Evolutionary conservation across 768 basidiomycete genomes (phyloP), one percentile per base, ranked within the genome.

Genomic region (Paxillus ammoniavirescens): DNA sequence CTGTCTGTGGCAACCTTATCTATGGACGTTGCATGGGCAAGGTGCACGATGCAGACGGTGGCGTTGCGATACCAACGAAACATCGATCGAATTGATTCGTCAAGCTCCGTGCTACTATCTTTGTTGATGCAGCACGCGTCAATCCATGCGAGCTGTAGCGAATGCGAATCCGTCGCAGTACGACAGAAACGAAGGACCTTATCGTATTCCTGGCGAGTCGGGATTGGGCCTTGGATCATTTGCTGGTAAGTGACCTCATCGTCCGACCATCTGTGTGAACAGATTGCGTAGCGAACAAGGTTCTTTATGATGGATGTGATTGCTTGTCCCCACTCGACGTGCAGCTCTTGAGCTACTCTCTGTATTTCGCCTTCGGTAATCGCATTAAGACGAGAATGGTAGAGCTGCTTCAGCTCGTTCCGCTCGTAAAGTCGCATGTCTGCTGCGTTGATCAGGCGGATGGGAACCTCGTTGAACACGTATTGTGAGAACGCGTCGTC

Each of bases 221-320:
- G 43, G 28, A n/a, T 13, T 17, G 13, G 14, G 26, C n/a, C 21
- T n/a, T 36, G 2, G 26, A 23, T 21, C 30, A 52, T 52, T 21
- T 52, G 17, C n/a, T 52, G 41, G 37, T 45, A 52, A 13, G 42
- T 52, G 8, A 40, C 35, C 35, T 52, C 50, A 33, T 33, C 50
- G 3, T 30, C 14, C 18, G 42, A 31, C 50, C 50, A 52, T 33
- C 42, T 43, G 14, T 52, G 50, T 8, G 50, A 52, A 21, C 44
- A 40, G 33, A 52, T 52, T 7, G 26, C 50, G 43, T 52, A 45
- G 44, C 43, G 50, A 15, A 52, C 42, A 23, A 33, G 33, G 13
- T 21, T 45, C 15, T n/a, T 31, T 5, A 52, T 26, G 7, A 52
- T 9, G 18, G 3, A 28, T 14, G 12, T 17, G 17, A 52, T 44